Percentiles rank a stretch among this genome's conserved stretches.
Evolutionary conservation across 306 rosid species (phyloP).

Genomic region (Casuarina cunninghamiana): DNA sequence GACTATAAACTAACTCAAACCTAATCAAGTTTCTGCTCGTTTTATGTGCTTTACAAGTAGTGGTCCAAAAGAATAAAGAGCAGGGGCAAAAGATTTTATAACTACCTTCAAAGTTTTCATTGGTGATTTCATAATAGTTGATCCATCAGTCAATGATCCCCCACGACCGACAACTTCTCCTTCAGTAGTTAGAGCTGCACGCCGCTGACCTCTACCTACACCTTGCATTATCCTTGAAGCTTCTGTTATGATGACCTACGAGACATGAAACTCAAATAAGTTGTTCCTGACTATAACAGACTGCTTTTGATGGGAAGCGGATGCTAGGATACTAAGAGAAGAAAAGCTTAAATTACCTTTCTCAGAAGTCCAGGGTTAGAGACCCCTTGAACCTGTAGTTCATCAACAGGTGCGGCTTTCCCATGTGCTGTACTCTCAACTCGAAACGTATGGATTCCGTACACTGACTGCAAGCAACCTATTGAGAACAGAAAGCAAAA

Average conservation of each 20-base stretch:
- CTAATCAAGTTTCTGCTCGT: not conserved
- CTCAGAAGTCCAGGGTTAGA: slow-evolving; percentile 68
- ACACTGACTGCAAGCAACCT: slow-evolving; percentile 88
- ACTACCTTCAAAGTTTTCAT: slow-evolving; percentile 74
- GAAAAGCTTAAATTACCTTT: slow-evolving; percentile 51
- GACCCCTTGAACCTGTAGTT: slow-evolving; percentile 85
- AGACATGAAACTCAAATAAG: slow-evolving; percentile 30
- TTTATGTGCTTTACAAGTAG: not conserved
- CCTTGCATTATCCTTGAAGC: slow-evolving; percentile 65
- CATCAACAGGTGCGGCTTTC: slow-evolving; percentile 87
- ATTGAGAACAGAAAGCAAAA: slow-evolving; percentile 15
- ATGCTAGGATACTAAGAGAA: slow-evolving; percentile 16
- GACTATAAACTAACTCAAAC: not conserved
- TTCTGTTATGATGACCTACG: slow-evolving; percentile 69
- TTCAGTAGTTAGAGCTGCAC: slow-evolving; percentile 34
- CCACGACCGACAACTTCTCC: slow-evolving; percentile 41
- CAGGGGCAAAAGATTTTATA: not conserved
- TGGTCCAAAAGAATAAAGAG: not conserved
- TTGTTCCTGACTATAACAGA: slow-evolving; percentile 4
- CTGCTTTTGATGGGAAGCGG: slow-evolving; percentile 4
- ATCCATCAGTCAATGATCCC: slow-evolving; percentile 49
- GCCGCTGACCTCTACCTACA: slow-evolving; percentile 48
- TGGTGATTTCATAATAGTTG: slow-evolving; percentile 63
- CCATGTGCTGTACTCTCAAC: slow-evolving; percentile 81
- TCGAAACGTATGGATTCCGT: slow-evolving; percentile 83